Percentiles rank a stretch among this genome's conserved stretches.
Conservation (phyloP, 2,329 filamentous ascomycete species). For the Fonsecaea nubica region DNA sequence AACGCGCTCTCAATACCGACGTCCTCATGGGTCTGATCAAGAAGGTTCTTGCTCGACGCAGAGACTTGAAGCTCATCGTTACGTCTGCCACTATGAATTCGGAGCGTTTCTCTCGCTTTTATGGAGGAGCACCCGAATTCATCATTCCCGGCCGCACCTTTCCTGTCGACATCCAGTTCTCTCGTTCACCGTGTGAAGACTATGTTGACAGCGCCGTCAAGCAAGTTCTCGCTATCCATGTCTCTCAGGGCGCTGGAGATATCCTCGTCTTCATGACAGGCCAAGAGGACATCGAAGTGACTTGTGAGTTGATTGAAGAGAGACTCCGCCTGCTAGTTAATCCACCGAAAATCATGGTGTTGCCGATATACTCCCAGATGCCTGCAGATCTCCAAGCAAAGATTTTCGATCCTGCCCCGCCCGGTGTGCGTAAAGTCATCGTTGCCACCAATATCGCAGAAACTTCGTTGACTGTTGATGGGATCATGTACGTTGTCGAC, state of each 20-base stretch:
- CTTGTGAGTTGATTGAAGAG: conserved; percentile 90
- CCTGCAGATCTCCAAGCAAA: conserved; percentile 96
- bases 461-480: conserved; percentile 95
- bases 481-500: conserved; percentile 99
- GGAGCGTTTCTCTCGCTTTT: conserved; percentile 94
- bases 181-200: conserved; percentile 92
- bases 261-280: conserved; percentile 99
- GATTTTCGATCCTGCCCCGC: conserved; percentile 90
- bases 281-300: conserved; percentile 97
- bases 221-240: conserved; percentile 92
- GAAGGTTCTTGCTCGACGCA: conserved; percentile 86
- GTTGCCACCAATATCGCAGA: conserved; percentile 99
- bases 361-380: conserved; percentile 99
- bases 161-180: conserved; percentile 95
- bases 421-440: conserved; percentile 94
- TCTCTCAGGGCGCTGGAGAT: conserved; percentile 90
- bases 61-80: conserved; percentile 94
- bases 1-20: conserved; percentile 93
- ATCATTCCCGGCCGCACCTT: conserved; percentile 96
- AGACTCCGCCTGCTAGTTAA: conserved; percentile 88
- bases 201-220: conserved; percentile 98
- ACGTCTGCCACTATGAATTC: conserved; percentile 99
- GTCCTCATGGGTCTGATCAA: conserved; percentile 98
- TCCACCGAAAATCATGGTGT: conserved; percentile 88
- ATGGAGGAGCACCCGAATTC: conserved; percentile 93